Evolutionary conservation across 148 eudicot genomes (phyloP), one percentile per base, ranked within the genome.

Genomic region (Camellia japonica): DNA sequence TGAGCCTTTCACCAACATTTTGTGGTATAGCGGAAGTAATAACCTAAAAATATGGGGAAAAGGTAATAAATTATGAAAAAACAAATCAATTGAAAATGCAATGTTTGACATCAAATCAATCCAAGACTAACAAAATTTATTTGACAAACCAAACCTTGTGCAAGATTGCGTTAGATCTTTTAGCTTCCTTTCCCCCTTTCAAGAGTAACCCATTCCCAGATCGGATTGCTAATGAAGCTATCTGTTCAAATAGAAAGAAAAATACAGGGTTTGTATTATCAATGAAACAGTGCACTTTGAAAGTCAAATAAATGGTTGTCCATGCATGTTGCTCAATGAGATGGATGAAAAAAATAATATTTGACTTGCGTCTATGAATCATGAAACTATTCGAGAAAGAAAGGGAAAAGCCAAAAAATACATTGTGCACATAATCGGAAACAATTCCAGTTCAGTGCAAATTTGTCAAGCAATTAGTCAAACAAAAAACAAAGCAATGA

Each of bases 141-240:
- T 60, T 19, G 18, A 60, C 14, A 59, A 75, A 66, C 71, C 47
- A 82, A 82, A 95, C 99, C 95, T 95, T 93, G 84, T 95, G 98
- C 82, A 95, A 85, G 74, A 92, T 82, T 20, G 95, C 91, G 76
- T 96, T 96, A 60, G 99, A 96, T 72, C 92, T 83, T 81, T 77
- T 91, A 63, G 99, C 99, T 84, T 96, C 99, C 68, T 96, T 96
- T 77, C 99, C 99, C 68, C 99, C 99, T 88, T 96, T 96, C 80
- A 96, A 82, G 65, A 96, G 89, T 80, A 96, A 92, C 79, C 99
- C 99, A 79, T 96, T 96, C 71, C 99, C 99, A 84, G 93, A 91
- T 71, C 98, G 87, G 42, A 96, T 87, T 54, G 99, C 99, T 82
- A 96, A 84, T 64, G 99, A 93, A 87, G 99, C 98, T 83, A 96